phyloP scores from a whole-genome alignment of 1,284 basidiomycete species.

The Ustilago xerochloae region DNA sequence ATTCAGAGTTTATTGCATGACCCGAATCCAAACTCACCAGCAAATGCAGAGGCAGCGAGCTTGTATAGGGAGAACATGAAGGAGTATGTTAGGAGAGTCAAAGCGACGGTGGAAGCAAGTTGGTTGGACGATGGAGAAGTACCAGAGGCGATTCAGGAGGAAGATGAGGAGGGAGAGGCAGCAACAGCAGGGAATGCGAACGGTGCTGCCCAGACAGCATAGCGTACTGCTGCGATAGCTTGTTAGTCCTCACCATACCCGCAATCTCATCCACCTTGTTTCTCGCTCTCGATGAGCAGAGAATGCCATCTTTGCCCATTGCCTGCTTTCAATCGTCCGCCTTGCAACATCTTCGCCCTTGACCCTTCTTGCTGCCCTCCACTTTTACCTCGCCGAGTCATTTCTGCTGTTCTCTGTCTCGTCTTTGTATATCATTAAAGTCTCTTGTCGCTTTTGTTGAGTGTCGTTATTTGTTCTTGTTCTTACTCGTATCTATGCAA shows the following conservation, averaged over 20 bases:
- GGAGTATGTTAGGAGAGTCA: conserved; percentile 91
- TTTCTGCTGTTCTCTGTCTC: too few species aligned
- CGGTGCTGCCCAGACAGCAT: conserved; percentile 2
- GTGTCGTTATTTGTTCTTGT: not conserved
- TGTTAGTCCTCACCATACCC: not conserved
- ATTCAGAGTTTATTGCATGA: conserved; percentile 96
- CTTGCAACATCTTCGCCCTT: too few species aligned
- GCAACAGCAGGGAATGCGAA: conserved; percentile 1
- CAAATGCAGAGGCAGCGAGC: conserved; percentile 96
- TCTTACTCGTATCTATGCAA: not conserved
- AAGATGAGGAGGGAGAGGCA: conserved; percentile 24
- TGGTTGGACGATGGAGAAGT: conserved; percentile 66
- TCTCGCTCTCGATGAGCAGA: too few species aligned
- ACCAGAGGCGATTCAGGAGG: conserved; percentile 28
- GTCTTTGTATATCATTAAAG: conserved; percentile 1
- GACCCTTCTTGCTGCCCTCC: too few species aligned
- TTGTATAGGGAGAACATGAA: conserved; percentile 98
- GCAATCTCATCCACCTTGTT: not conserved
- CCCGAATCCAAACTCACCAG: conserved; percentile 93
- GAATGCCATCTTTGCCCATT: too few species aligned
- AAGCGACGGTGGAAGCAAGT: conserved; percentile 72
- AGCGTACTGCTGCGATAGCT: too few species aligned
- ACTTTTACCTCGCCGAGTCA: too few species aligned
- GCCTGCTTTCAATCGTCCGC: too few species aligned
- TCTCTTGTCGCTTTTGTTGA: too few species aligned